Percentiles rank a stretch among this genome's conserved stretches.
These are phyloP conservation scores for Tolypocladium sp. DNA, from an alignment of 2,329 filamentous ascomycete species.

Conservation along the genomic window DNA sequence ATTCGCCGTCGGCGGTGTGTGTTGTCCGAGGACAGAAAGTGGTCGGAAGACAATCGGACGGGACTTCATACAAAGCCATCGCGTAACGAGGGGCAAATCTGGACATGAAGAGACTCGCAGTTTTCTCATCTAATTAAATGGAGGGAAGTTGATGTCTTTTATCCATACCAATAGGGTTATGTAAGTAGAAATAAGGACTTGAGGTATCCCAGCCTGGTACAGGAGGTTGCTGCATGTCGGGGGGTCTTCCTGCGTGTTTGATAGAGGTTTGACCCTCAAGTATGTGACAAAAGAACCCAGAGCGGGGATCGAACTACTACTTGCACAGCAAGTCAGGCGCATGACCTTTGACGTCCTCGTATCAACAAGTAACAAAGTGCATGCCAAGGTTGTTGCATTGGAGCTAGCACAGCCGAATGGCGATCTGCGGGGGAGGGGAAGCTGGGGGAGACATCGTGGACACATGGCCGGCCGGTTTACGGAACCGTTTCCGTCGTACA, in stretches of 20 bases:
- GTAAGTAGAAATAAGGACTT: too few relatives aligned
- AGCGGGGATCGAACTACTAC: not conserved
- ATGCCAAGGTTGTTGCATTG: not conserved
- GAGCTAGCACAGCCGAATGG: not conserved
- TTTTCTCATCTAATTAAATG: too few relatives aligned
- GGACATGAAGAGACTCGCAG: too few relatives aligned
- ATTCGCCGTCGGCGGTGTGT: not conserved
- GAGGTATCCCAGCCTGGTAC: not conserved
- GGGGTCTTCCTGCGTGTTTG: not conserved
- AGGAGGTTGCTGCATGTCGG: not conserved
- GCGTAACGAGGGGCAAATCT: too few relatives aligned
- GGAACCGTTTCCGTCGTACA: not conserved
- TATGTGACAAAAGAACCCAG: not conserved
- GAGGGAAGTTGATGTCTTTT: too few relatives aligned
- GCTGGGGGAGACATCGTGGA: not conserved
- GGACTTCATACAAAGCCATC: not conserved
- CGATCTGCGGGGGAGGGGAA: not conserved
- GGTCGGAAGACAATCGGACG: not conserved
- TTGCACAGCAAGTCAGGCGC: not conserved
- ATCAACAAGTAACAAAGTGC: not conserved
- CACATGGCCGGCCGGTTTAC: not conserved
- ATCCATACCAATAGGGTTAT: not conserved
- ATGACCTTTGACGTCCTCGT: not conserved
- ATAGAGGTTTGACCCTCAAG: not conserved
- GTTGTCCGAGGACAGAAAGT: not conserved